Conservation (phyloP, 2,329 filamentous ascomycete genomes). For the Exophiala dermatitidis region DNA sequence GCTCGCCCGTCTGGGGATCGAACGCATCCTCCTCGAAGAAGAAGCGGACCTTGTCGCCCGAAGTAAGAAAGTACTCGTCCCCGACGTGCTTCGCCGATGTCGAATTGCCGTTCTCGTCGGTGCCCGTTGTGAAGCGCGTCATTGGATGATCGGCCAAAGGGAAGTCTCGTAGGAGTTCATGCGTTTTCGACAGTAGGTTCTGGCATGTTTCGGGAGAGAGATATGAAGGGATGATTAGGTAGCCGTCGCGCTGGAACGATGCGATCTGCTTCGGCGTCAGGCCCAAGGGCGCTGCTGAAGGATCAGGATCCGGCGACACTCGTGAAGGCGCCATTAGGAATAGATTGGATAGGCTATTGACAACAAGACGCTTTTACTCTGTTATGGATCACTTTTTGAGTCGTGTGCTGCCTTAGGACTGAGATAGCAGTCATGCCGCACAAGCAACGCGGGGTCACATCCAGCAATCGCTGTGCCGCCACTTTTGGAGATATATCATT, state of each 20-base stretch:
- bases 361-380: not conserved
- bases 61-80: constrained; percentile 86
- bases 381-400: too few relatives aligned
- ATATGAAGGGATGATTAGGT: constrained; percentile 76
- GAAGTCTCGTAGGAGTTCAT: constrained; percentile 66
- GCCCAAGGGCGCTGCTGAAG: constrained; percentile 11
- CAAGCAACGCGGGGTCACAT: too few relatives aligned
- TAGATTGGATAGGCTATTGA: not conserved
- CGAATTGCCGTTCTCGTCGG: constrained; percentile 47
- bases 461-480: too few relatives aligned
- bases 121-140: constrained; percentile 87
- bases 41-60: constrained; percentile 87
- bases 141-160: constrained; percentile 78
- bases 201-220: constrained; percentile 41
- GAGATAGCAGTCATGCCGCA: too few relatives aligned
- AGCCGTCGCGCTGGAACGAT: constrained; percentile 67
- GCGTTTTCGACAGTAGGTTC: constrained; percentile 66
- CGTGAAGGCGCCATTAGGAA: constrained; percentile 19
- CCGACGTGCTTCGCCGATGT: constrained; percentile 61
- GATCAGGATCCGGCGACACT: constrained; percentile 15
- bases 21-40: constrained; percentile 98
- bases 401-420: too few relatives aligned
- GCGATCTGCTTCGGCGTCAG: constrained; percentile 25
- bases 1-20: constrained; percentile 49
- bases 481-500: too few relatives aligned